A percentile compares a stretch with the other conserved stretches of the same genome.
These are phyloP conservation scores for Nectriaceae sp. DNA, from an alignment of 2,329 filamentous ascomycete genomes.

Conservation along the genomic window DNA sequence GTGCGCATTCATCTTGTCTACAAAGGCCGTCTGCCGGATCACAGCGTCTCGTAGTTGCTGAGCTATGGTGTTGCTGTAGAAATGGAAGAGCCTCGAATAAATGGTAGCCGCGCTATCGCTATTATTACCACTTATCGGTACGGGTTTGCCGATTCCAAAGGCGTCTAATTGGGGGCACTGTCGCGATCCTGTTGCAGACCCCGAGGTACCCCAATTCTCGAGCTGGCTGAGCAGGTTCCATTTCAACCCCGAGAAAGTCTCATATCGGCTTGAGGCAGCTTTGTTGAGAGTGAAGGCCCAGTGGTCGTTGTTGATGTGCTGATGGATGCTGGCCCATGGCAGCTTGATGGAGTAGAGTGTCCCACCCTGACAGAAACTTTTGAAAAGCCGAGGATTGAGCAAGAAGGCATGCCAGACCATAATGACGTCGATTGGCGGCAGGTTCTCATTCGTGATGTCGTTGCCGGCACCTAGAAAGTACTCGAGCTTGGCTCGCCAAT, in stretches of 20 bases:
- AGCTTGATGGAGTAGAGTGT: slow-evolving; percentile 17
- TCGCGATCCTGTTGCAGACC: too few relatives aligned
- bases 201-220: too few relatives aligned
- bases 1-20: slow-evolving; percentile 41
- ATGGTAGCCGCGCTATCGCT: too few relatives aligned
- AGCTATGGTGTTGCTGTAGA: neutral
- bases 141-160: too few relatives aligned
- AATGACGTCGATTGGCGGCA: slow-evolving; percentile 34
- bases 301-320: slow-evolving; percentile 11
- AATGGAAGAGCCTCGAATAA: slow-evolving; percentile 2
- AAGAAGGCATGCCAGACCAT: slow-evolving; percentile 41
- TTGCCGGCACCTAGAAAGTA: rapidly evolving
- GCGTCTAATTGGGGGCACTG: too few relatives aligned
- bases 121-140: too few relatives aligned
- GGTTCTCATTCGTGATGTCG: slow-evolving; percentile 2
- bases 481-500: slow-evolving; percentile 20
- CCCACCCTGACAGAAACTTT: slow-evolving; percentile 10
- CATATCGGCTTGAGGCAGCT: too few relatives aligned
- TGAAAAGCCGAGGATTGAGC: slow-evolving; percentile 32
- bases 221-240: too few relatives aligned
- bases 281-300: slow-evolving; percentile 14
- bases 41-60: slow-evolving; percentile 32
- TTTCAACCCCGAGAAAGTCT: too few relatives aligned
- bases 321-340: slow-evolving; percentile 21
- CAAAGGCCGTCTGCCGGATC: slow-evolving; percentile 38